phyloP scores from a whole-genome alignment of 495 filamentous ascomycete genomes.

The Podospora pseudoanserina region DNA sequence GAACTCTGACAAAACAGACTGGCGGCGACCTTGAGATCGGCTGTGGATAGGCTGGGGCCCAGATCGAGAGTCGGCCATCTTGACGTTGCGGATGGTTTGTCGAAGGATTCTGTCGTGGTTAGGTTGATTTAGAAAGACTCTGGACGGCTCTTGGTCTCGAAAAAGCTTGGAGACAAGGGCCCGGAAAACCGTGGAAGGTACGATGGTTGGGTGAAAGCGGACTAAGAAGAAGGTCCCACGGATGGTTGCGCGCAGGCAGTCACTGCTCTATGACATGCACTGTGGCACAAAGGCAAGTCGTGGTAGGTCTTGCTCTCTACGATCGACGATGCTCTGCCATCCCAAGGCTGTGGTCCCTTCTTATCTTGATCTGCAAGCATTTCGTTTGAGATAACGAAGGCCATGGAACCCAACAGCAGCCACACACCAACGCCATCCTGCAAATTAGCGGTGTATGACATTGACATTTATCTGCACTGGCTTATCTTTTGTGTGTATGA shows the following conservation, averaged over 20 bases:
- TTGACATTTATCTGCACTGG: not conserved
- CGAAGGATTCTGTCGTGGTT: too few relatives aligned
- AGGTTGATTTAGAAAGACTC: not conserved
- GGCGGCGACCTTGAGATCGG: slow-evolving; percentile 18
- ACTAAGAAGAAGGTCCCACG: not conserved
- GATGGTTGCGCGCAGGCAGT: not conserved
- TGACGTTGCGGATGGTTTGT: too few relatives aligned
- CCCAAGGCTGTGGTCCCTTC: not conserved
- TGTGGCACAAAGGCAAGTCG: not conserved
- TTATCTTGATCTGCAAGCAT: not conserved
- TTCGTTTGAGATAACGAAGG: not conserved
- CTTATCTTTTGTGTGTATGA: not conserved
- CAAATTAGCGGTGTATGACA: not conserved
- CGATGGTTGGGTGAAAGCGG: not conserved
- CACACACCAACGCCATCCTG: not conserved
- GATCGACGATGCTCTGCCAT: not conserved
- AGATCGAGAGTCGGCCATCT: not conserved
- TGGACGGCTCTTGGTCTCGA: not conserved
- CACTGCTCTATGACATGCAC: not conserved
- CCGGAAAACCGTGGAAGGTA: not conserved
- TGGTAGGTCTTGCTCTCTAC: not conserved
- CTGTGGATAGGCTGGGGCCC: slow-evolving; percentile 11
- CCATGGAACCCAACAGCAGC: not conserved
- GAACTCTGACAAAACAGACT: slow-evolving; percentile 20
- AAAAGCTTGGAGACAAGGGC: not conserved